Base-by-base conservation (phyloP, 139 green algal genomes). In the Edaphochlamys debaryana region DNA sequence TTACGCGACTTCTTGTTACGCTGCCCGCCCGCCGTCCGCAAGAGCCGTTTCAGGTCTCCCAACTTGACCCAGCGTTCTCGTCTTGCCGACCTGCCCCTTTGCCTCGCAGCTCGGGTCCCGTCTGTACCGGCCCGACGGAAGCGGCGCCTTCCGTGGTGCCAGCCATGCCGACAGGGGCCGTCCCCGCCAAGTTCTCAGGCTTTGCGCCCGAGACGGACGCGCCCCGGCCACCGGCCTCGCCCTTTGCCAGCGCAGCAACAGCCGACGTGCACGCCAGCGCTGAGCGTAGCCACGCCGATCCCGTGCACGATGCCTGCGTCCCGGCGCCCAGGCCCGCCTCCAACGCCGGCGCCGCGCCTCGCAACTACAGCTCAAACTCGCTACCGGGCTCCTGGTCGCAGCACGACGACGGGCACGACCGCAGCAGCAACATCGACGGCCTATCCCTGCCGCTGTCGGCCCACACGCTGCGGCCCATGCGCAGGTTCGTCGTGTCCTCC, bases 131-230 rank as follows among this genome's bases (percentile, higher is more conserved):
- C 45, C 9, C 45, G 45, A 48, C 52, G 37, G 23, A 32, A 66
- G 45, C 48, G n/a, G n/a, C n/a, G 48, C 11, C 1, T 69, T 30
- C 38, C 25, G 36, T 37, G 37, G 0, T n/a, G 36, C 17, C 37
- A 40, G 40, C 52, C 27, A 13, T 56, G 54, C 30, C 23, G 41
- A 15, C 25, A 32, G 7, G 48, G n/a, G 4, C 70, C n/a, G n/a
- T 79, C 1, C 52, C 72, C 54, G 9, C 72, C 36, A 63, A 54
- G 27, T 81, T 81, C 45, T 50, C 60, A 9, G 75, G 75, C 30
- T 81, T 81, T n/a, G 40, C 75, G 8, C 1, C 73, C n/a, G n/a
- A 0, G 73, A 80, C 13, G 56, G 45, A 9, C 38, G 1, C 56
- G n/a, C 13, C 34, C 1, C 71, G 52, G 23, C 34, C 71, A 19